Conservation (phyloP, 768 basidiomycete genomes). For the Pleurotus eryngii region DNA sequence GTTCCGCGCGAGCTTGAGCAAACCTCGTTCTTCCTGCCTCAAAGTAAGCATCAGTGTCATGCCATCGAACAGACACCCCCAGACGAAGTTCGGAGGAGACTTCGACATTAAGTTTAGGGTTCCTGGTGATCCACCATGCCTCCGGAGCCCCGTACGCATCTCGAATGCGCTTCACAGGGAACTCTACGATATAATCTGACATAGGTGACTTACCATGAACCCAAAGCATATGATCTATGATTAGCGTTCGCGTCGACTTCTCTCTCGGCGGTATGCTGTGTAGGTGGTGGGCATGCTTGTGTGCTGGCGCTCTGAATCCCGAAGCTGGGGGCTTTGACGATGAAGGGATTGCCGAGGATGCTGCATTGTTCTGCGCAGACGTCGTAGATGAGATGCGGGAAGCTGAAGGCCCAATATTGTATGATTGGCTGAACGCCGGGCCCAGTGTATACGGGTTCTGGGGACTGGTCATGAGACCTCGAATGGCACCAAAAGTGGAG, state of each 20-base stretch:
- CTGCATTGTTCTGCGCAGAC: background rate
- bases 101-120: background rate
- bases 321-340: conserved; percentile 14
- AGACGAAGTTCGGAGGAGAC: too few species aligned
- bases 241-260: conserved; percentile 85
- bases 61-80: too few species aligned
- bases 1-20: conserved; percentile 79
- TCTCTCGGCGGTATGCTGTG: conserved; percentile 85
- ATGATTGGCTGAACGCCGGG: background rate
- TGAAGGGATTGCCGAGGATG: background rate
- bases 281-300: conserved; percentile 85
- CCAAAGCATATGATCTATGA: conserved; percentile 87
- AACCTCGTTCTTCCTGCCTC: conserved; percentile 65
- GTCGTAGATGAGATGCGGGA: conserved; percentile 1
- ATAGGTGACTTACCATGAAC: conserved; percentile 49
- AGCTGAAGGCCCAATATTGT: background rate
- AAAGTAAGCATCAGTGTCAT: background rate
- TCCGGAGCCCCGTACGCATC: background rate
- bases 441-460: background rate
- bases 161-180: background rate
- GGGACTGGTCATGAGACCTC: background rate
- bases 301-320: conserved; percentile 67
- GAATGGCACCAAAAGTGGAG: background rate
- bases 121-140: background rate
- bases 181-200: too few species aligned